These are phyloP conservation scores for Caulochytrium protostelioides DNA, from an alignment of 371 early-diverging fungal genomes.

Conservation along the genomic window DNA sequence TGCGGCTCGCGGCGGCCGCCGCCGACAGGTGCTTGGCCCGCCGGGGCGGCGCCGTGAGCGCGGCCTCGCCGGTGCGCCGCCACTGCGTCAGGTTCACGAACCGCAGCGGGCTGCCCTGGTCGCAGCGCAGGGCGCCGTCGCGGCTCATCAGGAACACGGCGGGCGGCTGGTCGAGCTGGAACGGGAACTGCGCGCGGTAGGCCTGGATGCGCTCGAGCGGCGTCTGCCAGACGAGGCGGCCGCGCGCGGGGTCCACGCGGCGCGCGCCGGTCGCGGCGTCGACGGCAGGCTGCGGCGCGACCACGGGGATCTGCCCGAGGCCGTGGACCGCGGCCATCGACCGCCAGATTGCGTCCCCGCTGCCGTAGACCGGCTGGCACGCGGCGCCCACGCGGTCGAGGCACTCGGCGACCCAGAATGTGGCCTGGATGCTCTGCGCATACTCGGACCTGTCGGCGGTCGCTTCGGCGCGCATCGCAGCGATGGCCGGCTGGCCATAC, in stretches of 20 bases:
- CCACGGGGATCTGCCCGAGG: conserved; percentile 21
- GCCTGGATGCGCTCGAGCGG: conserved; percentile 1
- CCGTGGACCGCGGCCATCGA: conserved; percentile 10
- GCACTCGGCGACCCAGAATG: conserved; percentile 31
- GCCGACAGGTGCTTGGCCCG: background rate
- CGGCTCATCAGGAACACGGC: conserved; percentile 28
- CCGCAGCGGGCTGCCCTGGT: conserved; percentile 5
- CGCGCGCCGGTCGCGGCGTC: conserved; percentile 1
- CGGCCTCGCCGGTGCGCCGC: conserved; percentile 6
- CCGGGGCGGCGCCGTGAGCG: background rate
- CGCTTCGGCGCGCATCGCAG: conserved; percentile 1
- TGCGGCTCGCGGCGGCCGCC: background rate
- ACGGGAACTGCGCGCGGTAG: background rate
- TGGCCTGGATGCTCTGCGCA: conserved; percentile 30
- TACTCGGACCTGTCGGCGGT: conserved; percentile 9
- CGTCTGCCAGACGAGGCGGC: background rate
- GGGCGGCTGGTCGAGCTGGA: conserved; percentile 6
- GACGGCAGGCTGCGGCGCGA: conserved; percentile 17
- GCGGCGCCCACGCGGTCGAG: conserved; percentile 54
- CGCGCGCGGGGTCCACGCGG: background rate
- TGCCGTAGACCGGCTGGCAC: conserved; percentile 37
- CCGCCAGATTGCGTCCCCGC: conserved; percentile 16
- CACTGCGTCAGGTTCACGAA: conserved; percentile 47
- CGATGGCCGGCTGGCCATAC: background rate
- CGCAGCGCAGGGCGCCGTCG: conserved; percentile 19